Percentiles rank a stretch among this genome's conserved stretches.
phyloP scores from a whole-genome alignment of 1,284 basidiomycete genomes.

The Golubevia sp. region DNA sequence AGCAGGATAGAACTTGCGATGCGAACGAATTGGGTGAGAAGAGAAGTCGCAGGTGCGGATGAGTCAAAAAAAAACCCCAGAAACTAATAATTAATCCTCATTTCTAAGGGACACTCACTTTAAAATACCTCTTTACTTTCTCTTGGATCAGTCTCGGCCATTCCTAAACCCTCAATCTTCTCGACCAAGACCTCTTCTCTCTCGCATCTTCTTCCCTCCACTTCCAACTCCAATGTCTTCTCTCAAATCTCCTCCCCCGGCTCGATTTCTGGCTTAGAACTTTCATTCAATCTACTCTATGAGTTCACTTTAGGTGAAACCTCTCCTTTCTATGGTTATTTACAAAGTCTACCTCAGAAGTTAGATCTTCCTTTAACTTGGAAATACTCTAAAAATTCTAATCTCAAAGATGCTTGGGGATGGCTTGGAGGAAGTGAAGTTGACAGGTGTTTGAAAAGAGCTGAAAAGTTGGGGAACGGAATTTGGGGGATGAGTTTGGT shows the following conservation, averaged over 20 bases:
- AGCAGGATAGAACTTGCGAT: too few species aligned
- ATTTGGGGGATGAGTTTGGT: constrained; percentile 25
- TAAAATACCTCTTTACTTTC: background rate
- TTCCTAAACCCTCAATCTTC: constrained; percentile 27
- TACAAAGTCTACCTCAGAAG: constrained; percentile 20
- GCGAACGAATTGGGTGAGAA: too few species aligned
- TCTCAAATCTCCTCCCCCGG: constrained; percentile 9
- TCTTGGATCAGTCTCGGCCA: constrained; percentile 15
- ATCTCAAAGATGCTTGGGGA: background rate
- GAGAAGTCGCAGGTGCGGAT: too few species aligned
- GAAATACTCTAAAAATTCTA: background rate
- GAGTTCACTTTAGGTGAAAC: constrained; percentile 20
- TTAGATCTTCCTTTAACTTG: constrained; percentile 23
- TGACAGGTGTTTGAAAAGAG: background rate
- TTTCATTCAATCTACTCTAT: constrained; percentile 39
- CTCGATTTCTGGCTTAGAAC: constrained; percentile 7
- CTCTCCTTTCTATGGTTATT: constrained; percentile 26
- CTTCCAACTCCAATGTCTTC: constrained; percentile 1
- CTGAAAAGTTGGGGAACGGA: constrained; percentile 5
- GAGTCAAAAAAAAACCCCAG: too few species aligned
- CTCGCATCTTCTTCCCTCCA: constrained; percentile 4
- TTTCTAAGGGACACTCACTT: too few species aligned
- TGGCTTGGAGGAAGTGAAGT: constrained; percentile 33
- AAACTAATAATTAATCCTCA: too few species aligned
- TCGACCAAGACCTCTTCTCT: constrained; percentile 26